Evolutionary conservation across 164 flowering plant genomes (phyloP).

Genomic region (Chimonanthus salicifolius): DNA sequence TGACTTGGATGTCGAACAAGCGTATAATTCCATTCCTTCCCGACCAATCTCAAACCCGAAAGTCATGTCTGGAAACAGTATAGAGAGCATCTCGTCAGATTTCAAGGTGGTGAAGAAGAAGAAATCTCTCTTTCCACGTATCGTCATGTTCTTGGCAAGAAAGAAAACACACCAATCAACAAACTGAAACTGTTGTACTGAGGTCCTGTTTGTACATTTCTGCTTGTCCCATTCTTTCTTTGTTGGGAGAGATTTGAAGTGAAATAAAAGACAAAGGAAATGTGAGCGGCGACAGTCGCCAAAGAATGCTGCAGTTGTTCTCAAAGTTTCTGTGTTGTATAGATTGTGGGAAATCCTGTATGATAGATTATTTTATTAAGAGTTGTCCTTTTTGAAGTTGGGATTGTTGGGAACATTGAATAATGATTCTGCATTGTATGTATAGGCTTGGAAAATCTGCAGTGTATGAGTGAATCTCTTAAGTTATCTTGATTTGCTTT

Average conservation of each 20-base stretch:
- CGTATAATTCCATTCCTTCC: constrained; percentile 12
- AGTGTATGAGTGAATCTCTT: neutral
- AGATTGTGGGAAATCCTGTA: constrained; percentile 2
- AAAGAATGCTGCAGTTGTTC: neutral
- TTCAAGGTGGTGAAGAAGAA: constrained; percentile 59
- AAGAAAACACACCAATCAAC: constrained; percentile 29
- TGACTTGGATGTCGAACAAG: constrained; percentile 18
- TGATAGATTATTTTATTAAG: neutral
- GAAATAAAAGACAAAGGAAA: neutral
- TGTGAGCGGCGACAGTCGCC: neutral
- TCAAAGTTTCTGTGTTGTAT: neutral
- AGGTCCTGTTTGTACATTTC: neutral
- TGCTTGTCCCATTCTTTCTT: neutral
- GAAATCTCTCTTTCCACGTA: constrained; percentile 61
- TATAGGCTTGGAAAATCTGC: neutral
- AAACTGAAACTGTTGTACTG: constrained; percentile 3
- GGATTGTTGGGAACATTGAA: neutral
- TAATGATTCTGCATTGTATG: constrained; percentile 2
- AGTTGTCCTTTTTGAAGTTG: neutral
- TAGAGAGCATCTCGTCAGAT: constrained; percentile 32
- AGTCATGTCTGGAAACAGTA: constrained; percentile 10
- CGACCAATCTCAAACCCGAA: constrained; percentile 25
- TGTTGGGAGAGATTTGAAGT: neutral
- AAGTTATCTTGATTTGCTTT: neutral
- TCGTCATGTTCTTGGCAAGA: constrained; percentile 62